Evolutionary conservation across 2,329 filamentous ascomycete genomes (phyloP), one percentile per base, ranked within the genome.

Genomic region (Dactylellina parvicollis): DNA sequence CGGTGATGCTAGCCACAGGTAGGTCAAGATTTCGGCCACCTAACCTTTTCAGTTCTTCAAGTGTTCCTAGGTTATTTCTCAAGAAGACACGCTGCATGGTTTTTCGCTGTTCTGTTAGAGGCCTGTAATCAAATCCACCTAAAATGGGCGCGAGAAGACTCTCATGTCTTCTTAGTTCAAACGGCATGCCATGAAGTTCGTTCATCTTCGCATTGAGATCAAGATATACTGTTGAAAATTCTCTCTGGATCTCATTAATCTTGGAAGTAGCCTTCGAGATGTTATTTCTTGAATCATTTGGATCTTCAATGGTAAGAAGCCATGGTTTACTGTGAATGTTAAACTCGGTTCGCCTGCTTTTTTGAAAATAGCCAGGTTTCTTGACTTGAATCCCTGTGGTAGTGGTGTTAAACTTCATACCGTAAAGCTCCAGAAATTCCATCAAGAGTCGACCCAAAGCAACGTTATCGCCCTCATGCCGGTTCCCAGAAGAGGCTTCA

Each of bases 341-440:
- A 18, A 22, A 36, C 46, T 55, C 59, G 22, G 49, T 4, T 42
- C 20, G 80, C 84, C 76, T 80, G 90, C 90, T 12, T 88, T 98
- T 98, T 76, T 86, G 84, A 71, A 94, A 85, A 77, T 91, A 91
- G 4, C 86, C 86, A 0, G 92, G 91, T 0, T 89, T 30, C 18
- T 89, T 85, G 79, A 97, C 84, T 38, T 86, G 85, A 77, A 99
- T 95, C 8, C 91, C 92, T 22, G 89, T 86, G 0, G 81, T 84
- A 30, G 85, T 80, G 66, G 89, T 88, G 77, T 95, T 86, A 78
- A 98, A 95, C 50, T 87, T 84, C 74, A 91, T 91, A 26, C 95
- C 95, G 78, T 96, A 99, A 12, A 96, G 86, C 74, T 96, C 87
- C 26, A 99, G 87, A 79, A 99, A 98, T 74, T 92, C 88, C 80